A percentile compares a stretch with the other conserved stretches of the same genome.
Evolutionary conservation across 768 basidiomycete genomes (phyloP).

Genomic region (Russula emetica): DNA sequence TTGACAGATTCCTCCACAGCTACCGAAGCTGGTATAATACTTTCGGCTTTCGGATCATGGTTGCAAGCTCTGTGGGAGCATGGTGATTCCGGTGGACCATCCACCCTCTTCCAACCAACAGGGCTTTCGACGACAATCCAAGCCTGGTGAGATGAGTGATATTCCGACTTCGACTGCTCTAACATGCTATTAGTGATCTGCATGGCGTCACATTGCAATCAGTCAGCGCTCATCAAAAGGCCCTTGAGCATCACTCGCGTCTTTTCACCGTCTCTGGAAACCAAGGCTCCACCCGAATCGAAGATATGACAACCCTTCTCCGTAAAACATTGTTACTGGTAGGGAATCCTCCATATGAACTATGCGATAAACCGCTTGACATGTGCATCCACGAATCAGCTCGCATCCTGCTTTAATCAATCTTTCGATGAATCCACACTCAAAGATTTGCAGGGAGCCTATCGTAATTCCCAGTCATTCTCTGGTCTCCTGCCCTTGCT

Average conservation of each 20-base stretch:
- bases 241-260: constrained; percentile 16
- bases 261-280: constrained; percentile 8
- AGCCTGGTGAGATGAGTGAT: constrained; percentile 11
- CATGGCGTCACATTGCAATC: constrained; percentile 13
- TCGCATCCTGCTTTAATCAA: constrained; percentile 17
- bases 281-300: constrained; percentile 9
- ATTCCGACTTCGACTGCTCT: background rate
- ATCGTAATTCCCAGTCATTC: constrained; percentile 2
- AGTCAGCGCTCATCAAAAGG: background rate
- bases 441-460: constrained; percentile 1
- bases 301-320: constrained; percentile 14
- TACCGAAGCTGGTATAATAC: background rate
- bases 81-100: constrained; percentile 16
- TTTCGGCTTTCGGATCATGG: constrained; percentile 24
- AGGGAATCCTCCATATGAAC: background rate
- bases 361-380: background rate
- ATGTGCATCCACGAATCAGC: constrained; percentile 3
- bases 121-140: constrained; percentile 16
- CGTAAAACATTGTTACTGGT: constrained; percentile 15
- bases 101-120: constrained; percentile 21
- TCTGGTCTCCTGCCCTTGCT: constrained; percentile 11
- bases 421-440: constrained; percentile 24
- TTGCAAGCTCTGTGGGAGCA: constrained; percentile 25
- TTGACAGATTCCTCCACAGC: background rate
- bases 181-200: constrained; percentile 21